Evolutionary conservation across 176 grass and related monocot species (phyloP), one percentile per base, ranked within the genome.

Genomic region (Triticum dicoccoides): DNA sequence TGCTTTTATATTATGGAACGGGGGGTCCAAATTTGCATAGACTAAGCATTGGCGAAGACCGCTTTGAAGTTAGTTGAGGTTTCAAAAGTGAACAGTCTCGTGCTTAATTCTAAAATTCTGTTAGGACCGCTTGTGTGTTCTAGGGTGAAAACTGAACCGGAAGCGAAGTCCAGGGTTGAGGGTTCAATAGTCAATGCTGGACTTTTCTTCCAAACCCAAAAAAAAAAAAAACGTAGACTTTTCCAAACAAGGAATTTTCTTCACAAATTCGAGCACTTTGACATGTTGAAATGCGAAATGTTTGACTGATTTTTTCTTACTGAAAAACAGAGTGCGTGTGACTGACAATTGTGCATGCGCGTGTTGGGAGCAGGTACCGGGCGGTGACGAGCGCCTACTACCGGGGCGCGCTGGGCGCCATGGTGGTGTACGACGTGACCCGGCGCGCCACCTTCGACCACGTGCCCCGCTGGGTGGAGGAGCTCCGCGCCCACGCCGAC

Each of bases 311-410:
- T 59, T 21, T 59, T 59, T 9, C 54, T 20, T 58, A 4, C 12
- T 1, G 45, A 25, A 27, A 73, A 23, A 8, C 8, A 5, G 45
- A 4, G 3, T 74, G 71, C 47, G 10, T 11, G 42, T 4, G 0
- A 44, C 71, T 27, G 71, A 74, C 11, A 15, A 25, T 15, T 56
- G 52, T 21, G 34, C 41, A n/a, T 3, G 38, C 11, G 69, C 10
- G 15, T 7, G n/a, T 51, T n/a, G 17, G 9, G 2, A 17, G 80
- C 89, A 94, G 89, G 81, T 91, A 91, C 80, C 87, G 93, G 15
- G 93, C 93, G 11, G 88, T 95, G 73, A 95, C 90, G 61, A 95
- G 93, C 83, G 90, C 93, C 0, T 95, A 95, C 83, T 95, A 95
- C 90, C 88, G 93, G 24, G 93, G 93, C 44, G 93, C 93, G 23